Evolutionary conservation across 148 eudicot species (phyloP), one percentile per base, ranked within the genome.

Genomic region (Chenopodium quinoa): DNA sequence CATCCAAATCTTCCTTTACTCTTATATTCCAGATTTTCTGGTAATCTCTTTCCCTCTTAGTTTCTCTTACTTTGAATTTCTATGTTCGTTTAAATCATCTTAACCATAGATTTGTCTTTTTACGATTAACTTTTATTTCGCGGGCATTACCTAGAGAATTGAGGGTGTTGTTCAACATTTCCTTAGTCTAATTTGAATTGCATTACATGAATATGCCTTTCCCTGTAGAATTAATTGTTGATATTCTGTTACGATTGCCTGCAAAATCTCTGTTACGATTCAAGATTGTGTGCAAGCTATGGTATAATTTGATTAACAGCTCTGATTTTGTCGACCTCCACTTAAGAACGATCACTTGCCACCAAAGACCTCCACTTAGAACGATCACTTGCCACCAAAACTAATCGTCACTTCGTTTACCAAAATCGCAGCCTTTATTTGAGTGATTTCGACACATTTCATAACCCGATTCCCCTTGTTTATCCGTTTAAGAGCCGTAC

Each of bases 401-500:
- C 71, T 1, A 77, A 77, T 9, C 80, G 7, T 0, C 80, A 64
- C 8, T 64, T 22, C 2, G 71, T 77, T 23, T 32, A 44, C n/a
- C 44, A 34, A 13, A 9, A 4, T 37, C 34, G 62, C 31, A 22
- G 67, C 37, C 80, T 66, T 29, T 31, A 66, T 27, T 66, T 73
- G 46, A 34, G 72, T 44, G 80, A 78, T 67, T 67, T 66, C 9
- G 80, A 78, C 40, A 22, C 73, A 4, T 78, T 78, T 2, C 74
- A 29, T 8, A 78, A 78, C 44, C 63, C 63, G 4, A 0, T 27
- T 48, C 64, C 67, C 4, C 80, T 78, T 25, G 19, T 25, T 48
- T 40, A 78, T 40, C 74, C 80, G 16, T 67, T 44, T 22, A 67
- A 67, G 74, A 27, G 29, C 29, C 17, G 40, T 37, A 37, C 40